Base-by-base conservation (phyloP, 306 rosid species). In the Abrus pulchellus region DNA sequence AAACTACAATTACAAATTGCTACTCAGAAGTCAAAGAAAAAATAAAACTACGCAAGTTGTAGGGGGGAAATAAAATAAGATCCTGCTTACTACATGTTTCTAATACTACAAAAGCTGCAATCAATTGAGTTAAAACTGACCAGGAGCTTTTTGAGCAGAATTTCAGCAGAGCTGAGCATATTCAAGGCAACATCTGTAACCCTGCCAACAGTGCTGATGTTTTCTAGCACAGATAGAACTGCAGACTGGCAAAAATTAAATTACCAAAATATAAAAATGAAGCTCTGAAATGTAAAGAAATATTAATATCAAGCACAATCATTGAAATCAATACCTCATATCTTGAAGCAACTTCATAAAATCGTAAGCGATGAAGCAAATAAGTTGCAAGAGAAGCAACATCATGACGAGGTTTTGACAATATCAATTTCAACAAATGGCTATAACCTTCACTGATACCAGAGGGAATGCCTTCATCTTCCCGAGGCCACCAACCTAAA, bases 401-500 rank as follows among this genome's bases (percentile, higher is more conserved):
- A 84, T 92, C 99, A 27, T 95, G 97, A 13, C 90, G 94, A 14
- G 97, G 98, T 77, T 89, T 93, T 78, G 89, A 88, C 86, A 95
- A 85, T 83, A 95, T 79, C 87, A 95, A 84, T 85, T 88, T 92
- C 89, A 95, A 78, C 85, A 95, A 85, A 67, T 86, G 85, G 77
- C 88, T 89, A 80, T 93, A 95, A 82, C 97, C 97, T 79, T 95
- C 94, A 77, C 99, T 93, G 62, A 54, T 50, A 74, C 97, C 87
- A 79, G 93, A 78, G 38, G 91, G 93, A 41, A 93, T 82, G 72
- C 78, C 90, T 83, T 89, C 97, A 74, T 90, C 98, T 79, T 93
- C 98, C 67, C 92, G 94, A 63, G 98, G 97, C 97, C 97, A 93
- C 99, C 98, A 93, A 79, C 99, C 98, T 84, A 95, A 86, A 84